Evolutionary conservation across 306 rosid genomes (phyloP).

Genomic region (Rubus idaeus): DNA sequence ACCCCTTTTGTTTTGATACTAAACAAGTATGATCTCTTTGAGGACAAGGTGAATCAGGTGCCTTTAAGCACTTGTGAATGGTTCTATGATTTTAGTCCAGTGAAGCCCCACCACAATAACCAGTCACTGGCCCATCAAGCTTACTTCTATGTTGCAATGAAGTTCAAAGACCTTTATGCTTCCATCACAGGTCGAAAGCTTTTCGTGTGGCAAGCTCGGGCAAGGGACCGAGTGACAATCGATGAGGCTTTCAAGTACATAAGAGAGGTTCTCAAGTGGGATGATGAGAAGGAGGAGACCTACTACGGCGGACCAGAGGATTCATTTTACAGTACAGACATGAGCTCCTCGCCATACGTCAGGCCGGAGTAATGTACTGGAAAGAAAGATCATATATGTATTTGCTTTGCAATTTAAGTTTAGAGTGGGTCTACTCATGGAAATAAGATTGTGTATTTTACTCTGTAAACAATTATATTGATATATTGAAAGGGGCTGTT

Average conservation of each 20-base stretch:
- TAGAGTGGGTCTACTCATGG: constrained; percentile 11
- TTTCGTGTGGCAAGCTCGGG: constrained; percentile 82
- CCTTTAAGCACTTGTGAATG: constrained; percentile 72
- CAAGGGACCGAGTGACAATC: constrained; percentile 74
- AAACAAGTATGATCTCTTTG: constrained; percentile 88
- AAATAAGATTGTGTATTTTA: constrained; percentile 2
- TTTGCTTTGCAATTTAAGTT: constrained; percentile 11
- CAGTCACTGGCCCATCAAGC: constrained; percentile 91
- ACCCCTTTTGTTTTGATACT: constrained; percentile 81
- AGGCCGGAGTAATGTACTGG: constrained; percentile 53
- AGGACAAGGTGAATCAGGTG: constrained; percentile 62
- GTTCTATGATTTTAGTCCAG: constrained; percentile 77
- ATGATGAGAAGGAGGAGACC: constrained; percentile 83
- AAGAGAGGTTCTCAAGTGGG: constrained; percentile 95
- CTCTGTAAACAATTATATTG: background rate
- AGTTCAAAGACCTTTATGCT: constrained; percentile 89
- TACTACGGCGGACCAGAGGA: constrained; percentile 84
- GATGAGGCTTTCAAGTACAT: constrained; percentile 92
- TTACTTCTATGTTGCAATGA: constrained; percentile 91
- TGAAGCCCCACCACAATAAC: constrained; percentile 55
- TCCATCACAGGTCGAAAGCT: constrained; percentile 70
- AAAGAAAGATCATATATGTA: constrained; percentile 12
- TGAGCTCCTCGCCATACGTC: constrained; percentile 82
- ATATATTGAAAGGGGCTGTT: background rate
- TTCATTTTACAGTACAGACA: constrained; percentile 88